These are phyloP conservation scores for Alternaria arborescens DNA, from an alignment of 2,329 filamentous ascomycete species.

Conservation along the genomic window DNA sequence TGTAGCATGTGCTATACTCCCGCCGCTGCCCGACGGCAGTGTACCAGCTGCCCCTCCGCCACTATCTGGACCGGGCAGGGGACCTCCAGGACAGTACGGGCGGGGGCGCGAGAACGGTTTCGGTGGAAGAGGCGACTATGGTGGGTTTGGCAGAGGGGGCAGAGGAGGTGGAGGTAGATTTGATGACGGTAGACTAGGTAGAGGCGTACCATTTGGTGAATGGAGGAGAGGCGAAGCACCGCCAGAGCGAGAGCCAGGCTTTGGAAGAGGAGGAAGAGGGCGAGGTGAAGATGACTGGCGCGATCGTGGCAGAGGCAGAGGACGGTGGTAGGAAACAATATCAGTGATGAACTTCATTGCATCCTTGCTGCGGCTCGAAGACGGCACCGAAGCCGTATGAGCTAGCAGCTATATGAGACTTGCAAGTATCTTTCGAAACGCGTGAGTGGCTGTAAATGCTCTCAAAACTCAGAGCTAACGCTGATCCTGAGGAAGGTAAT, in stretches of 20 bases:
- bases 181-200: conserved; percentile 51
- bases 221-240: conserved; percentile 73
- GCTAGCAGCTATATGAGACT: background rate
- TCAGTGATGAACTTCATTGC: no score
- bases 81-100: conserved; percentile 38
- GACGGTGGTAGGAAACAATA: conserved; percentile 37
- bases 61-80: conserved; percentile 45
- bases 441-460: background rate
- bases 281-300: conserved; percentile 41
- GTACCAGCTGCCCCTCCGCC: conserved; percentile 70
- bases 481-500: background rate
- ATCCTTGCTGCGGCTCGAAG: background rate
- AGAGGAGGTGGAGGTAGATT: conserved; percentile 47
- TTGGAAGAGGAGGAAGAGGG: conserved; percentile 46
- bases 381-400: background rate
- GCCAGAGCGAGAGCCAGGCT: conserved; percentile 57
- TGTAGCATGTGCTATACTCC: conserved; percentile 81
- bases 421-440: background rate
- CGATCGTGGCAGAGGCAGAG: conserved; percentile 47
- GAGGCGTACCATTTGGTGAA: conserved; percentile 63
- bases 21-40: conserved; percentile 76
- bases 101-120: conserved; percentile 45
- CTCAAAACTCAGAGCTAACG: background rate
- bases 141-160: conserved; percentile 46
- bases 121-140: conserved; percentile 41